Conservation (phyloP, 192 early-diverging fungal species). For the Spizellomyces sp. region DNA sequence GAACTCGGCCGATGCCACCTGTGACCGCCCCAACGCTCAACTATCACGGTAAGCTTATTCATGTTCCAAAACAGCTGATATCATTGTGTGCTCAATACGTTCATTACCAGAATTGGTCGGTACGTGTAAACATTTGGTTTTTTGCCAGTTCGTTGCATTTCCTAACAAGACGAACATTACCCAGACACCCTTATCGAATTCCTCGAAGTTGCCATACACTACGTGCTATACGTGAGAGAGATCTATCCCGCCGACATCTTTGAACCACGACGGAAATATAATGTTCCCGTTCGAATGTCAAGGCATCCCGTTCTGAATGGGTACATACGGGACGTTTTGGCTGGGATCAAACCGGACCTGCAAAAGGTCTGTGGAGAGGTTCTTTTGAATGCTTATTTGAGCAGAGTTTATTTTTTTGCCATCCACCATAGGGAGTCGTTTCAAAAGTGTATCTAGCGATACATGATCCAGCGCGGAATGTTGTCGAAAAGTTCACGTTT, state of each 20-base stretch:
- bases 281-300: slow-evolving; percentile 36
- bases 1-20: no score
- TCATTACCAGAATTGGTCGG: background rate
- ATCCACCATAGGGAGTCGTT: slow-evolving; percentile 28
- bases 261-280: slow-evolving; percentile 30
- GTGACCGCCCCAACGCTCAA: background rate
- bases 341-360: slow-evolving; percentile 38
- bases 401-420: background rate
- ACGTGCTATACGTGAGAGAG: slow-evolving; percentile 39
- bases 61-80: background rate
- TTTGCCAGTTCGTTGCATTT: background rate
- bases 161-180: background rate
- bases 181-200: slow-evolving; percentile 44
- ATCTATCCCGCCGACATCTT: slow-evolving; percentile 48
- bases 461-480: slow-evolving; percentile 19
- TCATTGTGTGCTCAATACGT: background rate
- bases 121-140: background rate
- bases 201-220: slow-evolving; percentile 49
- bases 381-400: background rate
- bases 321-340: slow-evolving; percentile 48
- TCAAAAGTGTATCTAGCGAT: slow-evolving; percentile 38
- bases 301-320: slow-evolving; percentile 45
- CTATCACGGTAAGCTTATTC: background rate
- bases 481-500: slow-evolving; percentile 46
- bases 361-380: slow-evolving; percentile 14